A percentile compares a stretch with the other conserved stretches of the same genome.
phyloP scores from a whole-genome alignment of 2,329 filamentous ascomycete species.

The Gliomastix tumulicola region DNA sequence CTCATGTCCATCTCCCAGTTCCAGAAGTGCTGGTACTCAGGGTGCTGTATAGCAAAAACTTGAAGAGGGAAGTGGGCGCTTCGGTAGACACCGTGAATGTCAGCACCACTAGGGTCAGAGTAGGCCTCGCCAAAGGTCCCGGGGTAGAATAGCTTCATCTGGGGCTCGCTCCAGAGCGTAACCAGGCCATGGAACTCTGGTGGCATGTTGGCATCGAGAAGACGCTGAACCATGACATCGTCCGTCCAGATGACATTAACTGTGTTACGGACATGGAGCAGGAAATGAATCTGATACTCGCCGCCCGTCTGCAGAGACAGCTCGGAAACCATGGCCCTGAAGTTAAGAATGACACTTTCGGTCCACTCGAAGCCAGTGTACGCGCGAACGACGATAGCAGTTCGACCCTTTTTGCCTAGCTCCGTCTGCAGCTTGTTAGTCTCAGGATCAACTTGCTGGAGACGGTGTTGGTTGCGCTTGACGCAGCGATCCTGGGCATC shows the following conservation, averaged over 20 bases:
- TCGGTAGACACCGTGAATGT: slow-evolving; percentile 64
- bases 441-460: slow-evolving; percentile 29
- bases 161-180: slow-evolving; percentile 76
- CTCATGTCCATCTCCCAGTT: slow-evolving; percentile 67
- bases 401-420: slow-evolving; percentile 45
- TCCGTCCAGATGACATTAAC: slow-evolving; percentile 77
- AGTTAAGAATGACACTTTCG: slow-evolving; percentile 68
- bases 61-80: slow-evolving; percentile 57
- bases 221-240: slow-evolving; percentile 61
- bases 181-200: slow-evolving; percentile 74
- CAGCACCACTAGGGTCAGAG: slow-evolving; percentile 46
- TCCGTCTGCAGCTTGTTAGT: slow-evolving; percentile 23
- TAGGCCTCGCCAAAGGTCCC: slow-evolving; percentile 64
- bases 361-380: slow-evolving; percentile 78
- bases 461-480: slow-evolving; percentile 57
- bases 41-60: slow-evolving; percentile 55
- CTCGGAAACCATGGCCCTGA: slow-evolving; percentile 76
- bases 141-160: slow-evolving; percentile 74
- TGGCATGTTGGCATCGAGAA: slow-evolving; percentile 60
- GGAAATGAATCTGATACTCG: slow-evolving; percentile 76
- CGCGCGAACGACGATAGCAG: slow-evolving; percentile 71
- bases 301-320: slow-evolving; percentile 70
- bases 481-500: slow-evolving; percentile 46
- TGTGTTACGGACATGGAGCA: slow-evolving; percentile 78
- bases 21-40: slow-evolving; percentile 62